These are phyloP conservation scores for Alternaria dauci DNA, from an alignment of 2,329 filamentous ascomycete species.

Conservation along the genomic window DNA sequence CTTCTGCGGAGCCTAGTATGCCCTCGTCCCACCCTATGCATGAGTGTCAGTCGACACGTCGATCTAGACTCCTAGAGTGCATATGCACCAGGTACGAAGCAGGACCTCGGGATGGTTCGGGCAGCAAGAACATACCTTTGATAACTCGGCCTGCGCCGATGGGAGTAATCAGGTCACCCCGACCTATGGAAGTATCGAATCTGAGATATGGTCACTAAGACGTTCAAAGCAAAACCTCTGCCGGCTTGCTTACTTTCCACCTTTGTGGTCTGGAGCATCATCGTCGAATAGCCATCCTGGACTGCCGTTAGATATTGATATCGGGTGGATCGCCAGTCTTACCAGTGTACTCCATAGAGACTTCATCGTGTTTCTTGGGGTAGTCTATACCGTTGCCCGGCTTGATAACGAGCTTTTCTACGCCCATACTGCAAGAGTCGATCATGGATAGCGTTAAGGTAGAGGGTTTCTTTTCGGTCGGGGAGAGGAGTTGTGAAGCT, in stretches of 20 bases:
- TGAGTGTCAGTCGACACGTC: constrained; percentile 29
- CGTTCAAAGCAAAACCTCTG: constrained; percentile 4
- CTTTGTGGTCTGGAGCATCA: constrained; percentile 67
- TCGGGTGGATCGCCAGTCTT: constrained; percentile 4
- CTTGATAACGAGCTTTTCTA: constrained; percentile 71
- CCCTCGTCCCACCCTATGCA: constrained; percentile 68
- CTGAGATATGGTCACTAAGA: constrained; percentile 57
- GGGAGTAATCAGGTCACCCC: constrained; percentile 75
- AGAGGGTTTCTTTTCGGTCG: neutral
- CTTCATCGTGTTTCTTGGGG: constrained; percentile 73
- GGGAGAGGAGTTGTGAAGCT: neutral
- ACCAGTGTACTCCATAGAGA: constrained; percentile 89
- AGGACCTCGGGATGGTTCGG: neutral
- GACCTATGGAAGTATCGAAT: constrained; percentile 86
- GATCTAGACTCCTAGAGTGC: constrained; percentile 8
- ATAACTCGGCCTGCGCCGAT: constrained; percentile 91
- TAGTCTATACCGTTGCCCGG: constrained; percentile 68
- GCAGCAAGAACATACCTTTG: constrained; percentile 67
- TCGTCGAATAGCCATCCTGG: constrained; percentile 76
- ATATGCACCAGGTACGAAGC: constrained; percentile 6
- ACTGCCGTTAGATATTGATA: constrained; percentile 19
- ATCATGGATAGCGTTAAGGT: constrained; percentile 1
- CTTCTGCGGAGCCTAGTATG: constrained; percentile 60
- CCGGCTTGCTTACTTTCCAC: constrained; percentile 69
- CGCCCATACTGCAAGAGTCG: constrained; percentile 56